These are phyloP conservation scores for Thielaviopsis ethacetica DNA, from an alignment of 2,329 filamentous ascomycete genomes.

Conservation along the genomic window DNA sequence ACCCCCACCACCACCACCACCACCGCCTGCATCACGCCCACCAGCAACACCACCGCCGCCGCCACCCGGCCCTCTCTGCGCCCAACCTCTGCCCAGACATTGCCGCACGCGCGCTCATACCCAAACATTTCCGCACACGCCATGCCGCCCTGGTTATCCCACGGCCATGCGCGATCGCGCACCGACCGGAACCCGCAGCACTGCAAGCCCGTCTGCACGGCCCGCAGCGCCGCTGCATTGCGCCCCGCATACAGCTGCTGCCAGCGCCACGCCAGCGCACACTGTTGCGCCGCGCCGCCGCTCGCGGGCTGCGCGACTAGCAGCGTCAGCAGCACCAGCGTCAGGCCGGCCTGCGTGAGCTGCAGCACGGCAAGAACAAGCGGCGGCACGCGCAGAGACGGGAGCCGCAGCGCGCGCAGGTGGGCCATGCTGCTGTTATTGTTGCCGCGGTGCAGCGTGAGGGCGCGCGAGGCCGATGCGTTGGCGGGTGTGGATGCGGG, in stretches of 20 bases:
- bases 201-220: conserved; percentile 47
- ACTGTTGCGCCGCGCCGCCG: conserved; percentile 10
- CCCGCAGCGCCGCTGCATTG: conserved; percentile 31
- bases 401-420: too few species aligned
- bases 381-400: neutral
- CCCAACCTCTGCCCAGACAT: conserved; percentile 39
- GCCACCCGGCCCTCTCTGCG: conserved; percentile 36
- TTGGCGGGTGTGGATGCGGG: neutral
- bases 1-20: neutral
- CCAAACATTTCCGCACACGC: conserved; percentile 31
- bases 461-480: neutral
- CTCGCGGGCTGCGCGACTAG: conserved; percentile 17
- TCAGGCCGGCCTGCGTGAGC: neutral
- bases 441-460: neutral
- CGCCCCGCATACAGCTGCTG: conserved; percentile 21
- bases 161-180: conserved; percentile 47
- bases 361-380: neutral
- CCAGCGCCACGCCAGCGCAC: conserved; percentile 14
- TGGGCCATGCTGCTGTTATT: neutral
- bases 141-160: conserved; percentile 22
- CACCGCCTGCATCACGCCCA: conserved; percentile 36
- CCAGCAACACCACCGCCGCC: conserved; percentile 34
- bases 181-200: conserved; percentile 50
- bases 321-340: conserved; percentile 26
- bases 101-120: conserved; percentile 31